These are phyloP conservation scores for Centaurea solstitialis DNA, from an alignment of 129 eudicot species.

Conservation along the genomic window DNA sequence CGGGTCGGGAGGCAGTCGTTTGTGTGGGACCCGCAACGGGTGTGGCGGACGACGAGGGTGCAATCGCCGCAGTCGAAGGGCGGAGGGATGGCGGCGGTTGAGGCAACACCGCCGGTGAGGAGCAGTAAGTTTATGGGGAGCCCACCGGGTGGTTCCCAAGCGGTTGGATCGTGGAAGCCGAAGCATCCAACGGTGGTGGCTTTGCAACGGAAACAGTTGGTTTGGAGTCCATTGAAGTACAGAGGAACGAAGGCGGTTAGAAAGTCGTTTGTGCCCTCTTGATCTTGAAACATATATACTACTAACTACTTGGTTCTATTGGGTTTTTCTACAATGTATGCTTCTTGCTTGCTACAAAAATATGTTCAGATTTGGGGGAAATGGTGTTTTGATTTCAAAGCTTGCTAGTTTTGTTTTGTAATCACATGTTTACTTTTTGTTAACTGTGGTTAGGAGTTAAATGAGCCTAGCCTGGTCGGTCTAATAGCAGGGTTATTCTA, in stretches of 20 bases:
- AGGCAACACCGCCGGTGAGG: slow-evolving; percentile 56
- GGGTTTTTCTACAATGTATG: background rate
- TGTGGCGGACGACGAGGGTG: slow-evolving; percentile 53
- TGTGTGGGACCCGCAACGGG: slow-evolving; percentile 74
- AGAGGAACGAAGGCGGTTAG: slow-evolving; percentile 51
- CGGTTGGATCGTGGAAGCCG: slow-evolving; percentile 77
- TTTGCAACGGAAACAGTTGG: slow-evolving; percentile 60
- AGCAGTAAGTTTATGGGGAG: slow-evolving; percentile 89
- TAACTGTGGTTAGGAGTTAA: background rate
- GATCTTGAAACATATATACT: background rate
- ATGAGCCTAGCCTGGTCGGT: background rate
- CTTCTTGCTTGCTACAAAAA: background rate
- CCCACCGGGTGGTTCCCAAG: slow-evolving; percentile 58
- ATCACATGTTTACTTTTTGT: background rate
- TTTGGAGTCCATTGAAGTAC: slow-evolving; percentile 79
- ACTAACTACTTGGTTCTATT: background rate
- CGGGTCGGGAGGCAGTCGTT: slow-evolving; percentile 62
- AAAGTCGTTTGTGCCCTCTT: slow-evolving; percentile 49
- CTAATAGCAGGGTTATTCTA: background rate
- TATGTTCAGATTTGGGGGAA: background rate
- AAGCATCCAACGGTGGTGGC: slow-evolving; percentile 87
- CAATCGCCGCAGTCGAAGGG: slow-evolving; percentile 39
- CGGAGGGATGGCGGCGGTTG: slow-evolving; percentile 22
- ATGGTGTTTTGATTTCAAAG: background rate
- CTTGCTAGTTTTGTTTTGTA: background rate